A percentile compares a stretch with the other conserved stretches of the same genome.
Evolutionary conservation across 139 green algal species (phyloP).

Genomic region (Picochlorum sp.): DNA sequence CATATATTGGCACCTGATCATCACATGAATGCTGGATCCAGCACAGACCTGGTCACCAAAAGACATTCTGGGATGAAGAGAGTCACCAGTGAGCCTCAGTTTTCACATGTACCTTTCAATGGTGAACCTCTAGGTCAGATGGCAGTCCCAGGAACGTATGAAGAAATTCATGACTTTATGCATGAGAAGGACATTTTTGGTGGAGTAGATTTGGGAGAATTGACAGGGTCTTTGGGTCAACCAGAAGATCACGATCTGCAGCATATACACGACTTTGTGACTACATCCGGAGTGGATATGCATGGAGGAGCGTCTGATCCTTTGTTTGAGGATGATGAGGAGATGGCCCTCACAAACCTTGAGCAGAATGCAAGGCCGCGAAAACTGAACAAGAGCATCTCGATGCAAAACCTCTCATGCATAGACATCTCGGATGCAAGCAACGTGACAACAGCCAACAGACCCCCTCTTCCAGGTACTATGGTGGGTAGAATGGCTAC

Average conservation of each 20-base stretch:
- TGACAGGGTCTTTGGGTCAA: background rate
- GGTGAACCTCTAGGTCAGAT: background rate
- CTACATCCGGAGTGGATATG: background rate
- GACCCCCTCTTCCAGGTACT: background rate
- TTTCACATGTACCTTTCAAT: background rate
- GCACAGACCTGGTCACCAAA: background rate
- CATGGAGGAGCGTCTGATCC: background rate
- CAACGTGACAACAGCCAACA: background rate
- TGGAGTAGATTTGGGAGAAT: slow-evolving; percentile 17
- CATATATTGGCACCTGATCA: slow-evolving; percentile 36
- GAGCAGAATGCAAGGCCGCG: slow-evolving; percentile 20
- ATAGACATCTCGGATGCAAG: background rate
- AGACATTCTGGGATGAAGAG: slow-evolving; percentile 16
- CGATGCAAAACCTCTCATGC: slow-evolving; percentile 11
- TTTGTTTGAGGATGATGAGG: slow-evolving; percentile 26
- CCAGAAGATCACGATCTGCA: background rate
- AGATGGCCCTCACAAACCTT: slow-evolving; percentile 18
- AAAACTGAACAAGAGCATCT: slow-evolving; percentile 30
- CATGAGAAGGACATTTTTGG: slow-evolving; percentile 24
- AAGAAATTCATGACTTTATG: slow-evolving; percentile 12
- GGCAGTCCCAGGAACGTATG: background rate
- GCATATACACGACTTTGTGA: background rate
- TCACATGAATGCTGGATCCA: background rate
- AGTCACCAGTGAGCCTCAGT: background rate
- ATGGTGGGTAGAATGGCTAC: background rate